A percentile compares a stretch with the other conserved stretches of the same genome.
Evolutionary conservation across 2,329 filamentous ascomycete genomes (phyloP).

Genomic region (Talaromyces sp.): DNA sequence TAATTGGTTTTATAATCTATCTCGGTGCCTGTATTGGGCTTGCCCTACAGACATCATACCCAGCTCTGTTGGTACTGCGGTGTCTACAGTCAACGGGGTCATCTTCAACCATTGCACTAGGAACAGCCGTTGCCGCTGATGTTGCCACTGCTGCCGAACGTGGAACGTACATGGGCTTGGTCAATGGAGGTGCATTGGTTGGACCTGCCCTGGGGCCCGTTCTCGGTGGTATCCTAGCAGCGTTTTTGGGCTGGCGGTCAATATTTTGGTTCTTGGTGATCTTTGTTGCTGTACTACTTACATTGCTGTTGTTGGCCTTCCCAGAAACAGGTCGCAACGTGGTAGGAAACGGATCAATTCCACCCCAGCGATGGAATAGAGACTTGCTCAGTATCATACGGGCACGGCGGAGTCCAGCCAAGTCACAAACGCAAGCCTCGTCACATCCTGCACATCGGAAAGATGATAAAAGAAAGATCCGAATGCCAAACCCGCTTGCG

Average conservation of each 20-base stretch:
- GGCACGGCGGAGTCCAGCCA: conserved; percentile 26
- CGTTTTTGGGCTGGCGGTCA: conserved; percentile 38
- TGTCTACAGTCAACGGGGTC: conserved; percentile 37
- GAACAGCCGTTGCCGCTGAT: conserved; percentile 39
- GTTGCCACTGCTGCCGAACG: conserved; percentile 37
- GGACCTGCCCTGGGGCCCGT: conserved; percentile 36
- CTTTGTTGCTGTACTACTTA: conserved; percentile 35
- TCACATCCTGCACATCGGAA: too few species aligned
- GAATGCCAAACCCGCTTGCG: conserved; percentile 36
- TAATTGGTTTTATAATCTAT: conserved; percentile 50
- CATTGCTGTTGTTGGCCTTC: conserved; percentile 34
- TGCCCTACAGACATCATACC: conserved; percentile 34
- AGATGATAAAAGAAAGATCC: neutral
- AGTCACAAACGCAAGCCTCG: neutral
- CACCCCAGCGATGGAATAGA: conserved; percentile 35
- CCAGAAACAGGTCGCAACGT: conserved; percentile 38
- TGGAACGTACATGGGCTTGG: conserved; percentile 42
- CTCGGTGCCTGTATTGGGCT: conserved; percentile 39
- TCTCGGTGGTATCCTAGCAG: conserved; percentile 32
- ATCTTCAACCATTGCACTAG: conserved; percentile 40
- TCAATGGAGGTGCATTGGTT: conserved; percentile 16
- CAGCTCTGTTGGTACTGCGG: conserved; percentile 34
- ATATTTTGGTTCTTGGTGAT: conserved; percentile 35
- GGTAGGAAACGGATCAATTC: conserved; percentile 37
- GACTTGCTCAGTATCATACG: conserved; percentile 28